Conservation (phyloP, 108 stramenopile species). For the Cyclotella cryptica region DNA sequence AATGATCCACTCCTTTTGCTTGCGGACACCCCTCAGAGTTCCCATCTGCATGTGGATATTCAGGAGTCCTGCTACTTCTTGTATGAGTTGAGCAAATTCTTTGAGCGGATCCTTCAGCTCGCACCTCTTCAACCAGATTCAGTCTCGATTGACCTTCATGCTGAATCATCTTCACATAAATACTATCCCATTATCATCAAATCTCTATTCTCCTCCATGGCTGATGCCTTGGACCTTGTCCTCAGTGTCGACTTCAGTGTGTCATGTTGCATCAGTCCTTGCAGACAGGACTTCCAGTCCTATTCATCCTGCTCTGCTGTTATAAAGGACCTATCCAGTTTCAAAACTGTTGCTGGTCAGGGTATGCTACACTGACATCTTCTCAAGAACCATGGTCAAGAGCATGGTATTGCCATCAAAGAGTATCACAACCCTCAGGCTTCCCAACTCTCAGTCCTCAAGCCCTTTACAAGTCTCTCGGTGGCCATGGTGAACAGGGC, state of each 20-base stretch:
- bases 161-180: no score
- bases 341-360: constrained; percentile 9
- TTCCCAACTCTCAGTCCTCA: constrained; percentile 18
- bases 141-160: no score
- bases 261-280: constrained; percentile 10
- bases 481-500: not conserved
- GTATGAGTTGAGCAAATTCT: no score
- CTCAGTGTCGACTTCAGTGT: not conserved
- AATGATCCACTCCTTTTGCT: no score
- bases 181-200: no score
- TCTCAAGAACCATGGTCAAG: not conserved
- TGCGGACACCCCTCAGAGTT: no score
- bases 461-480: not conserved
- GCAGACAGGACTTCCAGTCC: constrained; percentile 4
- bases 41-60: no score
- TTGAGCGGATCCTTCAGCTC: no score
- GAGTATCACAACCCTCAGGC: constrained; percentile 9
- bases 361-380: constrained; percentile 3
- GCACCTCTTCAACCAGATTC: no score
- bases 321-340: constrained; percentile 18
- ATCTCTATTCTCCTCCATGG: not conserved
- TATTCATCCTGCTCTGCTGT: not conserved
- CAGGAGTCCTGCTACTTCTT: no score
- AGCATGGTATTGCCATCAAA: not conserved
- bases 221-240: not conserved